Conservation (phyloP, 768 basidiomycete genomes). For the Naganishia onofrii region DNA sequence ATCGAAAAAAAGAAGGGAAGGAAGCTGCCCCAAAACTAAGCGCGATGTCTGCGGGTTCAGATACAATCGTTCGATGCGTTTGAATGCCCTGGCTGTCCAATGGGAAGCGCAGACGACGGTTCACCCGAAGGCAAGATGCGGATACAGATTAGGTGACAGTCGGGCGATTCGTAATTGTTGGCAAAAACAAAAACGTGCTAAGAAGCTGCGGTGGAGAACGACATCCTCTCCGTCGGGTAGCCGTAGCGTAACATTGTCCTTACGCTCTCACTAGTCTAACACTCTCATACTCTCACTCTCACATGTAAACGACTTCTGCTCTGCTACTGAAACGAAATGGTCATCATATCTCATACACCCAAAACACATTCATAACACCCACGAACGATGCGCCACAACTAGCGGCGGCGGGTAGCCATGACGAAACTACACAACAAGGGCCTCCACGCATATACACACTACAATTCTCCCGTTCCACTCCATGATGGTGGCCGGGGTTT, state of each 20-base stretch:
- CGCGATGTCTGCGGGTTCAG: neutral
- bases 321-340: no score
- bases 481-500: neutral
- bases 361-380: neutral
- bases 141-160: conserved; percentile 9
- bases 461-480: neutral
- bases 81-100: neutral
- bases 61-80: neutral
- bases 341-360: conserved; percentile 20
- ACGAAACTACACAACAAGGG: conserved; percentile 3
- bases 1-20: neutral
- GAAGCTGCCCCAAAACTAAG: neutral
- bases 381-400: neutral
- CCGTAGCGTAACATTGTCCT: neutral
- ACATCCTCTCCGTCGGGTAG: neutral
- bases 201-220: neutral
- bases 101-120: neutral
- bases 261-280: no score
- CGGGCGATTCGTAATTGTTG: conserved; percentile 3
- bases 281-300: no score
- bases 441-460: neutral
- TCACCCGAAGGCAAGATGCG: conserved; percentile 3
- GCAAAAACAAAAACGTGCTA: neutral
- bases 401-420: neutral
- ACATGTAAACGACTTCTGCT: no score